Base-by-base conservation (phyloP, 345 rosid genomes). In the Citrus glauca region DNA sequence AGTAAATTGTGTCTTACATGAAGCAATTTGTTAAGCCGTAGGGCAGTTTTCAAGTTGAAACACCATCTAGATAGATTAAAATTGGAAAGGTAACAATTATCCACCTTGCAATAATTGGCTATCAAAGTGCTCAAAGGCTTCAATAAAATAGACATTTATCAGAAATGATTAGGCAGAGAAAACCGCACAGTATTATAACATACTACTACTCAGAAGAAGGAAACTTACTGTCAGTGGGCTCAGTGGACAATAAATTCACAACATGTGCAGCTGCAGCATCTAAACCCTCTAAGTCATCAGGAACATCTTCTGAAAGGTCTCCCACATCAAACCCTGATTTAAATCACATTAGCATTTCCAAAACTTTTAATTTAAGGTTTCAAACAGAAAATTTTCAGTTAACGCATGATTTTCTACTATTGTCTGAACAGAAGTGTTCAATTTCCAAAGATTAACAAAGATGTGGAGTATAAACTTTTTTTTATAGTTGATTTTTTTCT, bases 201-300 rank as follows among this genome's bases (percentile, higher is more conserved):
- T 24, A 66, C 66, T 38, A 77, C 69, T 74, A 5, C 33, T 35
- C 64, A 70, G 66, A n/a, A 50, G 75, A 30, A 69, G 62, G 67
- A 85, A 81, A 90, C 98, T 78, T 90, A 96, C 99, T 90, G 80
- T 90, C 98, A 84, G 94, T 86, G 50, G 98, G 98, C 86, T 96
- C 99, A 6, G 94, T 89, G 8, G 98, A 90, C 85, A 96, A 82
- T 83, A 96, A 82, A 83, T 89, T 96, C 72, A 94, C 94, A 75
- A 92, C 99, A 89, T 96, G 98, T 69, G 94, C 90, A 68, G 97
- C 98, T 35, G 99, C 88, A 72, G 93, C 90, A 87, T 96, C 97
- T 88, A 96, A 77, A 55, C 98, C 98, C 85, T 89, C 94, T 42
- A 86, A 33, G 84, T 96, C 99, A 88, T 94, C 98, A 60, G 90